phyloP scores from a whole-genome alignment of 2,329 filamentous ascomycete genomes.

The Tolypocladium ovalisporum region DNA sequence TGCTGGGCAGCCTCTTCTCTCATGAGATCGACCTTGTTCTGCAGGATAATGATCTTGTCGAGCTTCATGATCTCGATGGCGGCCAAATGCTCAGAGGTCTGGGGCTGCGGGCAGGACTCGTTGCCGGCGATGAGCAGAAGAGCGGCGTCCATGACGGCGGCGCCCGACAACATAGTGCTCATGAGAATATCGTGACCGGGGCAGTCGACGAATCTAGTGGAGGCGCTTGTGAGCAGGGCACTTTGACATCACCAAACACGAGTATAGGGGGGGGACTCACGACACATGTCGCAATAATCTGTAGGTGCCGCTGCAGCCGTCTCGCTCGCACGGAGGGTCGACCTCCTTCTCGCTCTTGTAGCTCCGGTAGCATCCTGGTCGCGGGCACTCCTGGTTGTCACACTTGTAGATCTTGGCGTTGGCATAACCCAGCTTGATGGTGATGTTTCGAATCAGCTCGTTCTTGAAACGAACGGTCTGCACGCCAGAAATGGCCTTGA shows the following conservation, averaged over 20 bases:
- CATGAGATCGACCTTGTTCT: conserved; percentile 99
- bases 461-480: conserved; percentile 99
- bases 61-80: conserved; percentile 99
- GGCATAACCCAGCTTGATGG: conserved; percentile 98
- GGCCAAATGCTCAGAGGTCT: conserved; percentile 96
- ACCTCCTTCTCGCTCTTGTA: conserved; percentile 99
- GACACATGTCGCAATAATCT: conserved; percentile 83
- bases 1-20: conserved; percentile 85
- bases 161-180: conserved; percentile 99
- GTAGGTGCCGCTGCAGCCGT: conserved; percentile 83
- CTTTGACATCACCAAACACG: not conserved
- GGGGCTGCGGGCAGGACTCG: conserved; percentile 94
- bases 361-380: conserved; percentile 90
- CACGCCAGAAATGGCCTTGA: conserved; percentile 97
- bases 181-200: conserved; percentile 99
- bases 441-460: conserved; percentile 97
- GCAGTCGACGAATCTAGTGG: conserved; percentile 81
- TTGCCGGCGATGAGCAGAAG: conserved; percentile 95
- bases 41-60: conserved; percentile 97
- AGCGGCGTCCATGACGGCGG: conserved; percentile 98
- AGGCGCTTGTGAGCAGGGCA: not conserved
- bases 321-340: conserved; percentile 88
- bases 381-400: conserved; percentile 80
- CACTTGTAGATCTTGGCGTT: conserved; percentile 99
- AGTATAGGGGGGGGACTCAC: conserved; percentile 39